These are phyloP conservation scores for Geranium rotundifolium DNA, from an alignment of 345 rosid genomes.

Conservation along the genomic window DNA sequence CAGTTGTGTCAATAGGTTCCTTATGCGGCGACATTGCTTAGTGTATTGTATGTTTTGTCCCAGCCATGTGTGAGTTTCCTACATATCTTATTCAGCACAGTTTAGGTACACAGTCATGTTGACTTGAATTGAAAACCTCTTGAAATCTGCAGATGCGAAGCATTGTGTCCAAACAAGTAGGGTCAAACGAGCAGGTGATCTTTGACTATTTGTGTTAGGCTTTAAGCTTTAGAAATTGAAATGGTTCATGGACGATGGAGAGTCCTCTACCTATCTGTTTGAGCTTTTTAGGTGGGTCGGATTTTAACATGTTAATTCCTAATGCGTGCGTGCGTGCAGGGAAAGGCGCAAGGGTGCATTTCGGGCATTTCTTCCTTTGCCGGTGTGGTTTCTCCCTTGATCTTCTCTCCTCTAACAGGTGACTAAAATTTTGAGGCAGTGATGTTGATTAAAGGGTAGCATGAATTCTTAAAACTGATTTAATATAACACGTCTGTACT, in stretches of 20 bases:
- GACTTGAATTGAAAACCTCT: no score
- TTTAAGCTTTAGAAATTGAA: no score
- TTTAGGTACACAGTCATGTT: no score
- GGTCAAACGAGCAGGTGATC: constrained; percentile 65
- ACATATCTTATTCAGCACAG: not conserved
- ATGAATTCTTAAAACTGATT: no score
- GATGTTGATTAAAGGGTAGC: no score
- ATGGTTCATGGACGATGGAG: no score
- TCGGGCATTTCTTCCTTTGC: constrained; percentile 76
- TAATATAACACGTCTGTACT: no score
- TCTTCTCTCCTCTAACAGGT: constrained; percentile 86
- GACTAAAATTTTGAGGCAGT: not conserved
- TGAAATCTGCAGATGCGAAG: constrained; percentile 50
- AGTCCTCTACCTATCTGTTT: no score
- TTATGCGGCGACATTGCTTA: constrained; percentile 56
- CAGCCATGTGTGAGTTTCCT: constrained; percentile 63
- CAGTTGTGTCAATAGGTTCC: constrained; percentile 53
- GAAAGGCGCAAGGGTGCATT: constrained; percentile 86
- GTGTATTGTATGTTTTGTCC: constrained; percentile 45
- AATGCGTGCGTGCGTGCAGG: constrained; percentile 52
- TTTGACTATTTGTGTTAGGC: not conserved
- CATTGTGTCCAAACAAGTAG: constrained; percentile 82
- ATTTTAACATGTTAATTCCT: no score
- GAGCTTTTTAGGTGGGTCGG: no score
- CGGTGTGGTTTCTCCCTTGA: constrained; percentile 54